A percentile compares a stretch with the other conserved stretches of the same genome.
Evolutionary conservation across 140 eudicot genomes (phyloP).

Genomic region (Cichorium intybus): DNA sequence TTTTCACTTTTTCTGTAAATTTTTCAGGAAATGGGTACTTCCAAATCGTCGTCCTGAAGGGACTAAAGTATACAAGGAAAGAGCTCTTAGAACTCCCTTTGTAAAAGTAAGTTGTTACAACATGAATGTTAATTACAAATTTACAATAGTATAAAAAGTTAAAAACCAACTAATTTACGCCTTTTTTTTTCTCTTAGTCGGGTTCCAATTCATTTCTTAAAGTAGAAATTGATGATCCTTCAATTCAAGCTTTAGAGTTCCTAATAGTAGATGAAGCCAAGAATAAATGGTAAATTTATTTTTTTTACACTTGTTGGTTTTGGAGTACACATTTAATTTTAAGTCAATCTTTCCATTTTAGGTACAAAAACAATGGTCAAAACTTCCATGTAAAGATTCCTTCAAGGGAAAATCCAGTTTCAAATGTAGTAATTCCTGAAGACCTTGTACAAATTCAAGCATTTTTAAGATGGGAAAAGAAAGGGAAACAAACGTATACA

Average conservation of each 20-base stretch:
- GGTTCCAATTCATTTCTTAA: constrained; percentile 61
- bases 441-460: constrained; percentile 98
- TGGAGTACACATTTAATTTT: constrained; percentile 1
- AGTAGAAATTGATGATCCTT: constrained; percentile 90
- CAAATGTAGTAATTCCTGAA: constrained; percentile 76
- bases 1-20: constrained; percentile 1
- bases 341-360: constrained; percentile 21
- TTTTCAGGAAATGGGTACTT: constrained; percentile 81
- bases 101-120: constrained; percentile 52
- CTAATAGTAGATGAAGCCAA: constrained; percentile 83
- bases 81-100: constrained; percentile 94
- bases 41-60: constrained; percentile 85
- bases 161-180: constrained; percentile 14
- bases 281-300: constrained; percentile 70
- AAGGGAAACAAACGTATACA: constrained; percentile 87
- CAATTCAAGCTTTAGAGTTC: constrained; percentile 88
- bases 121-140: no score
- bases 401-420: constrained; percentile 28
- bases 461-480: constrained; percentile 96
- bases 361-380: constrained; percentile 87
- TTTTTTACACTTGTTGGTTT: constrained; percentile 12
- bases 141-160: no score
- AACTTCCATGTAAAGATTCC: constrained; percentile 71
- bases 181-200: constrained; percentile 44
- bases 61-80: constrained; percentile 74